These are phyloP conservation scores for Colletotrichum sidae DNA, from an alignment of 2,329 filamentous ascomycete genomes.

Conservation along the genomic window DNA sequence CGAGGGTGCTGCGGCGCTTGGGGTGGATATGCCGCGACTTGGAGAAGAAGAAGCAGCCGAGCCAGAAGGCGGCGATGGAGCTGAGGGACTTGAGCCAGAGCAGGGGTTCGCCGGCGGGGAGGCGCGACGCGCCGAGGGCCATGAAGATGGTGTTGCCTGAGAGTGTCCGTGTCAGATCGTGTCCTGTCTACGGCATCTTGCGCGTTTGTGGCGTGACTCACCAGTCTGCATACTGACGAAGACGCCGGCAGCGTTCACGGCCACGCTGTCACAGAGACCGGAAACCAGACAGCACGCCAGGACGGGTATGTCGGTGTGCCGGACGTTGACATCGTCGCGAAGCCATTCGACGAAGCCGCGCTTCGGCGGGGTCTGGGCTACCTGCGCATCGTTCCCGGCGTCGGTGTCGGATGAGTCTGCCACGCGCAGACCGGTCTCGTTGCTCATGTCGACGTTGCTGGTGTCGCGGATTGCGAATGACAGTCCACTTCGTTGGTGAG, in stretches of 20 bases:
- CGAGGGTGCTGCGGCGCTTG: slow-evolving; percentile 55
- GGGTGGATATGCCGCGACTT: slow-evolving; percentile 48
- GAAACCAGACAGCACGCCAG: slow-evolving; percentile 53
- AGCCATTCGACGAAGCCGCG: slow-evolving; percentile 34
- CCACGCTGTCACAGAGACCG: slow-evolving; percentile 53
- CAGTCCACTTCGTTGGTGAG: background rate
- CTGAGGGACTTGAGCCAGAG: slow-evolving; percentile 65
- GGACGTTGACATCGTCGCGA: slow-evolving; percentile 36
- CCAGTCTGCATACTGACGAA: slow-evolving; percentile 55
- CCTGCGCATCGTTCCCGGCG: slow-evolving; percentile 12
- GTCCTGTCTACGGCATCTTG: too few species aligned
- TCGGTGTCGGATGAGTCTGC: slow-evolving; percentile 32
- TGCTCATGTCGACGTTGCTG: slow-evolving; percentile 17
- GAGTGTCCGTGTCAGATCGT: background rate
- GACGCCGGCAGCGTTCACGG: slow-evolving; percentile 53
- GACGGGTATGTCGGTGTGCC: slow-evolving; percentile 49
- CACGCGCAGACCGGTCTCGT: slow-evolving; percentile 26
- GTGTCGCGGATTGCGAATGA: background rate
- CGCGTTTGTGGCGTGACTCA: background rate
- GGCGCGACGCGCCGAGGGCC: slow-evolving; percentile 66
- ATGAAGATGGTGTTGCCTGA: slow-evolving; percentile 72
- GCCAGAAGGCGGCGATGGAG: slow-evolving; percentile 65
- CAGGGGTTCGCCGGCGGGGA: slow-evolving; percentile 61
- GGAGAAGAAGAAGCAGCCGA: slow-evolving; percentile 63
- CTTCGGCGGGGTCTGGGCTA: slow-evolving; percentile 1